phyloP scores from a whole-genome alignment of 1,284 basidiomycete genomes.

The Anthracocystis panici-leucophaei region DNA sequence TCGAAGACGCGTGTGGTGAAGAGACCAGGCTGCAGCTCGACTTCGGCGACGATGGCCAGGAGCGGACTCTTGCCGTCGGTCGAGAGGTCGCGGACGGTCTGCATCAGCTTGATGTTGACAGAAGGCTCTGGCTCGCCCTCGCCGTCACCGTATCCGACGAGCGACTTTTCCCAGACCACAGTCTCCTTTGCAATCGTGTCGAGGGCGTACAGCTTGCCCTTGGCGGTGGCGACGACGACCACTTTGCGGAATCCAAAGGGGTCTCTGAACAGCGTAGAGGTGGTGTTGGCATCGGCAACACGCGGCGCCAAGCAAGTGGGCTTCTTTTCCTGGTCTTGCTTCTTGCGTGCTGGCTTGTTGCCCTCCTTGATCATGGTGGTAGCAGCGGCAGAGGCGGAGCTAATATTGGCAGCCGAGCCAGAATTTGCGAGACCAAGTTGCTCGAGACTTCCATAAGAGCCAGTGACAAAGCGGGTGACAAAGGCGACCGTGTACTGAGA shows the following conservation, averaged over 20 bases:
- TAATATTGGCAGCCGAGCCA: slow-evolving; percentile 7
- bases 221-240: slow-evolving; percentile 78
- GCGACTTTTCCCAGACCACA: slow-evolving; percentile 65
- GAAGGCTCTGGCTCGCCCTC: slow-evolving; percentile 58
- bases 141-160: slow-evolving; percentile 64
- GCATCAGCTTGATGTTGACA: slow-evolving; percentile 58
- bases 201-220: slow-evolving; percentile 84
- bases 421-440: slow-evolving; percentile 64
- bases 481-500: slow-evolving; percentile 80
- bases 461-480: slow-evolving; percentile 78
- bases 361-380: slow-evolving; percentile 51
- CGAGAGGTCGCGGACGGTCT: slow-evolving; percentile 57
- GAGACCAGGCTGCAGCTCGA: slow-evolving; percentile 39
- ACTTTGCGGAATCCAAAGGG: slow-evolving; percentile 89
- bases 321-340: slow-evolving; percentile 30
- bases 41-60: slow-evolving; percentile 61
- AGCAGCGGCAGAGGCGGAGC: slow-evolving; percentile 15
- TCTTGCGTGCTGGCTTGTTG: slow-evolving; percentile 34
- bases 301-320: slow-evolving; percentile 54
- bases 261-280: slow-evolving; percentile 72
- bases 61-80: slow-evolving; percentile 54
- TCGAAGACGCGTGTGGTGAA: slow-evolving; percentile 63
- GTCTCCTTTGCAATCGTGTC: slow-evolving; percentile 77
- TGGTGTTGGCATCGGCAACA: slow-evolving; percentile 41
- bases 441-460: slow-evolving; percentile 75